These are phyloP conservation scores for Ophiostoma triangulosporum DNA, from an alignment of 2,329 filamentous ascomycete species.

Conservation along the genomic window DNA sequence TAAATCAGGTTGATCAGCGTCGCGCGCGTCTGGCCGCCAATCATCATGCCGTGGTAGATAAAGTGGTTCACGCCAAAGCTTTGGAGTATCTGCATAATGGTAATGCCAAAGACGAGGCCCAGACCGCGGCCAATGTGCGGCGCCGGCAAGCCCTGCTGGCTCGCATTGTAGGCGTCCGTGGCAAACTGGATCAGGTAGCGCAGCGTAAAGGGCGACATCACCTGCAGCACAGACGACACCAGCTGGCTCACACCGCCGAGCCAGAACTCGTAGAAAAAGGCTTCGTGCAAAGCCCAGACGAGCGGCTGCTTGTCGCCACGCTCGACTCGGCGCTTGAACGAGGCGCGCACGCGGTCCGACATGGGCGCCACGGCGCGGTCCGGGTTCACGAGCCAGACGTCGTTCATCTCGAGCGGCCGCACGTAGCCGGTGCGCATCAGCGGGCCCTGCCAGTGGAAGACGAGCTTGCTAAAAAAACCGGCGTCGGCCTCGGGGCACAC, in stretches of 20 bases:
- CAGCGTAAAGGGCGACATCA: conserved; percentile 72
- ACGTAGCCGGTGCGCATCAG: conserved; percentile 80
- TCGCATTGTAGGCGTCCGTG: conserved; percentile 60
- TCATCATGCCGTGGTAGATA: conserved; percentile 82
- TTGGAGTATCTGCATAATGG: conserved; percentile 71
- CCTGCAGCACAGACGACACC: conserved; percentile 58
- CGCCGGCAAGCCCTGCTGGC: conserved; percentile 31
- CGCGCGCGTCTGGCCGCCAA: conserved; percentile 71
- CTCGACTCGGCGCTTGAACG: conserved; percentile 55
- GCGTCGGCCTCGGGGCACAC: conserved; percentile 60
- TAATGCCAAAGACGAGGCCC: conserved; percentile 73
- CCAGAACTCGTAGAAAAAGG: conserved; percentile 73
- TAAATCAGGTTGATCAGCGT: conserved; percentile 79
- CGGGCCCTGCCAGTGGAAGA: conserved; percentile 83
- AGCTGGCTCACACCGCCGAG: conserved; percentile 70
- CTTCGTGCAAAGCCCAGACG: conserved; percentile 71
- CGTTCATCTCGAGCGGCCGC: conserved; percentile 65
- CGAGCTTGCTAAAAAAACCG: conserved; percentile 57
- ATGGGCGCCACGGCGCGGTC: conserved; percentile 58
- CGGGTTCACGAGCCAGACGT: conserved; percentile 84
- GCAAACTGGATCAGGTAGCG: conserved; percentile 81
- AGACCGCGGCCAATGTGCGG: conserved; percentile 65
- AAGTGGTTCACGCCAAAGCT: conserved; percentile 79
- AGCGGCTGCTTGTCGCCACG: conserved; percentile 61
- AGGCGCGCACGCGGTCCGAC: conserved; percentile 48